Evolutionary conservation across 179 eudicot genomes (phyloP), one percentile per base, ranked within the genome.

Genomic region (Beta macrorhiza): DNA sequence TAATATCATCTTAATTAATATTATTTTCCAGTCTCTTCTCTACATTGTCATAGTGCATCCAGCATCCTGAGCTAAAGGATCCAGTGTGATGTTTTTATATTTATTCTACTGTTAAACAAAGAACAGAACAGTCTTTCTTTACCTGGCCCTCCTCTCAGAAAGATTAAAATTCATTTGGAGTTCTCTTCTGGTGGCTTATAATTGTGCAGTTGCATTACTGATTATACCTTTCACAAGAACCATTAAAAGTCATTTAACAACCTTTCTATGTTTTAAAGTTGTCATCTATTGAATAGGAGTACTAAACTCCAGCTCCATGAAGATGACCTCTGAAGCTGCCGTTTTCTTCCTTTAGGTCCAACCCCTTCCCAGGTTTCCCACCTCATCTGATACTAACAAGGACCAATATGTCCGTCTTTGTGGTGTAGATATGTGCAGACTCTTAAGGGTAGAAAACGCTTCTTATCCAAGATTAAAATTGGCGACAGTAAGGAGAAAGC

Each of bases 371-470:
- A n/a, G 5, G 4, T 22, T 55, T 72, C 20, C 4, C 15, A 56
- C 77, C 64, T 75, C 22, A 17, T 25, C 55, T 58, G 20, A 29
- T 7, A 67, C 52, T 44, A 7, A 75, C 65, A 58, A 79, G 75
- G 42, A 77, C 19, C 51, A 25, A 42, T 76, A n/a, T 76, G 45
- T 74, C 56, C 45, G 22, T 77, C 16, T 81, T 53, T 81, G 68
- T 82, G 80, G 72, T 86, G 82, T 90, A 95, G 98, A 79, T 91
- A 90, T 73, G 91, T 96, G 80, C 89, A 90, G 88, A 96, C 98
- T 56, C 91, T 94, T 25, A 90, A 88, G 82, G 98, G 99, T 77
- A 90, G 99, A 84, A 96, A 94, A 82, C 97, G 98, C 63, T 96
- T 92, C 84, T 85, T 96, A 86, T 86, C 97, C 77, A 96, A 93